Evolutionary conservation across 2,329 filamentous ascomycete genomes (phyloP).

Genomic region (Colletotrichum tropicicola): DNA sequence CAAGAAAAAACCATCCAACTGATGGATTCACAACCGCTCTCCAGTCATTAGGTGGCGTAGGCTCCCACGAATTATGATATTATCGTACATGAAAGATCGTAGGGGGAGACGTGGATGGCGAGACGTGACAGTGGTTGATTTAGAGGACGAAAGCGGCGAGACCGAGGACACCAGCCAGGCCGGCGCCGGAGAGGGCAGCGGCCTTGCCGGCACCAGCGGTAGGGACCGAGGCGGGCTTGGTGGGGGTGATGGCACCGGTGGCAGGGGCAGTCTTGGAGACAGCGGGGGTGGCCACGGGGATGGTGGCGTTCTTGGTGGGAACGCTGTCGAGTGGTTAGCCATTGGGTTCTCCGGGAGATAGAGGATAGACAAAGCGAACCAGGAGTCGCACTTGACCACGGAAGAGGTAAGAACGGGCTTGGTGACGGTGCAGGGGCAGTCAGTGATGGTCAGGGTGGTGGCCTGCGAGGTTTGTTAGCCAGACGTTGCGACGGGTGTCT

Average conservation of each 20-base stretch:
- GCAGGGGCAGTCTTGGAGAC: slow-evolving; percentile 39
- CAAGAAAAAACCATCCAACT: slow-evolving; percentile 38
- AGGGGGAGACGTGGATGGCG: slow-evolving; percentile 45
- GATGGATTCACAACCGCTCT: slow-evolving; percentile 41
- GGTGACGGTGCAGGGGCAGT: slow-evolving; percentile 76
- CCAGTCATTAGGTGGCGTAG: slow-evolving; percentile 49
- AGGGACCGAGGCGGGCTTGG: slow-evolving; percentile 46
- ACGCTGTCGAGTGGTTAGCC: slow-evolving; percentile 21
- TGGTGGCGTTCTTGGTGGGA: slow-evolving; percentile 33
- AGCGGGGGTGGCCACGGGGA: slow-evolving; percentile 37
- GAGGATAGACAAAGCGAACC: slow-evolving; percentile 44
- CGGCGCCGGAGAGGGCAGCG: slow-evolving; percentile 65
- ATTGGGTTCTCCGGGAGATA: not conserved
- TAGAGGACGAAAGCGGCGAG: slow-evolving; percentile 68
- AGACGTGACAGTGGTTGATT: slow-evolving; percentile 50
- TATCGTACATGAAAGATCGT: slow-evolving; percentile 52
- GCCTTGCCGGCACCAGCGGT: slow-evolving; percentile 66
- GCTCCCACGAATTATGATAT: slow-evolving; percentile 49
- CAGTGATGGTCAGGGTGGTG: slow-evolving; percentile 75
- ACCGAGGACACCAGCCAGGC: slow-evolving; percentile 68
- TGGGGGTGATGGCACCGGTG: slow-evolving; percentile 40
- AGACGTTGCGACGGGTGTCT: not conserved
- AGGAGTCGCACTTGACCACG: slow-evolving; percentile 62
- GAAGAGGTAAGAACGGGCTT: slow-evolving; percentile 64
- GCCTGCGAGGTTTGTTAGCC: slow-evolving; percentile 52